These are phyloP conservation scores for Eucalyptus rudis DNA, from an alignment of 345 rosid genomes.

Conservation along the genomic window DNA sequence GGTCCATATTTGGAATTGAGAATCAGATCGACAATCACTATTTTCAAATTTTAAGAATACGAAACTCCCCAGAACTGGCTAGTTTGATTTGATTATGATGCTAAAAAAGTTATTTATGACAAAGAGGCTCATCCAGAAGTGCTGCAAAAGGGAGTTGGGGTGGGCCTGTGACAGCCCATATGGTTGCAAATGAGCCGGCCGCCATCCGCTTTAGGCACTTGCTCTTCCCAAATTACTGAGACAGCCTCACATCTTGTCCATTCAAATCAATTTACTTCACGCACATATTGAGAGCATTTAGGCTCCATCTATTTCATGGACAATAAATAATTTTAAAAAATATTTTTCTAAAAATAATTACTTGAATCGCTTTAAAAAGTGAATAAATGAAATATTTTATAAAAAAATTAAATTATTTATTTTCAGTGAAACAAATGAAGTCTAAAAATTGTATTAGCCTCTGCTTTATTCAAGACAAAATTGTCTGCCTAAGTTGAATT, in stretches of 20 bases:
- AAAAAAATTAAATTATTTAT: background rate
- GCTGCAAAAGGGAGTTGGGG: background rate
- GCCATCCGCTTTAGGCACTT: background rate
- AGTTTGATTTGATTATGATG: background rate
- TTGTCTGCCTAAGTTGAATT: background rate
- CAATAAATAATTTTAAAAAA: background rate
- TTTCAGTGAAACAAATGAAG: fast-evolving
- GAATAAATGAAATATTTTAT: background rate
- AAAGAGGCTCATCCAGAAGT: background rate
- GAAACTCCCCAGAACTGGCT: fast-evolving
- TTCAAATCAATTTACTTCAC: background rate
- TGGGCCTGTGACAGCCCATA: background rate
- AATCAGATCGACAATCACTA: fast-evolving
- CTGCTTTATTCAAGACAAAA: background rate
- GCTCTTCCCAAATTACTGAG: background rate
- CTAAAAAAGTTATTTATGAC: background rate
- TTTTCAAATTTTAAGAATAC: background rate
- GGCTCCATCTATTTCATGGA: background rate
- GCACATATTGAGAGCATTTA: background rate
- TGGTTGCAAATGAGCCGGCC: background rate
- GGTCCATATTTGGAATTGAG: fast-evolving
- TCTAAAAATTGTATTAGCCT: background rate
- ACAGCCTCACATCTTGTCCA: background rate
- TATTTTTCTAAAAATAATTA: background rate
- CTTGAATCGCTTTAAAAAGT: fast-evolving